A percentile compares a stretch with the other conserved stretches of the same genome.
Evolutionary conservation across 345 rosid genomes (phyloP).

Genomic region (Sapria himalayana): DNA sequence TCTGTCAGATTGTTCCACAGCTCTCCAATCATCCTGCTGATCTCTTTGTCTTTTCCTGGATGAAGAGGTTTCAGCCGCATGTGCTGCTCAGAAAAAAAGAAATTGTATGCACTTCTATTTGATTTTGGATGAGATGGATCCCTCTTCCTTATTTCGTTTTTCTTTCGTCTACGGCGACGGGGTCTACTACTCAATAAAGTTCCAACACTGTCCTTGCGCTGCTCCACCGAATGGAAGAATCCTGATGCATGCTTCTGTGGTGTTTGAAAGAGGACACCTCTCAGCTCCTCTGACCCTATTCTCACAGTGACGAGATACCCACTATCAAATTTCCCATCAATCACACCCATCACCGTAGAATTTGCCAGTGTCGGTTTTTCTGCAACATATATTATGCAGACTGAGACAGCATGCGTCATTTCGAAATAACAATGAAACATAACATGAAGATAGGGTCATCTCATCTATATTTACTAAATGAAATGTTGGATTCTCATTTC

Average conservation of each 20-base stretch:
- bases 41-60: slow-evolving; percentile 92
- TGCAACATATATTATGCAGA: slow-evolving; percentile 10
- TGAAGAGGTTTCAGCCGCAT: slow-evolving; percentile 75
- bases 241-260: slow-evolving; percentile 16
- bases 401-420: no score
- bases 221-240: slow-evolving; percentile 17
- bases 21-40: slow-evolving; percentile 85
- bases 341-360: slow-evolving; percentile 48
- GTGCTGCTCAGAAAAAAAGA: slow-evolving; percentile 91
- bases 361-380: slow-evolving; percentile 19
- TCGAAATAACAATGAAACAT: no score
- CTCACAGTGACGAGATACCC: slow-evolving; percentile 78
- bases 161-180: slow-evolving; percentile 74
- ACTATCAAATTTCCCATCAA: slow-evolving; percentile 78
- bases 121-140: slow-evolving; percentile 96
- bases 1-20: slow-evolving; percentile 67
- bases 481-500: no score
- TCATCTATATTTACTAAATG: no score
- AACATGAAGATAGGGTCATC: no score
- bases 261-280: slow-evolving; percentile 63
- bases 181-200: slow-evolving; percentile 12
- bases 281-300: slow-evolving; percentile 56
- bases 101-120: slow-evolving; percentile 81
- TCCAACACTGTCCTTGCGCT: slow-evolving; percentile 11
- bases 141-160: slow-evolving; percentile 65